phyloP scores from a whole-genome alignment of 2,329 filamentous ascomycete genomes.

The Talaromyces atroroseus region DNA sequence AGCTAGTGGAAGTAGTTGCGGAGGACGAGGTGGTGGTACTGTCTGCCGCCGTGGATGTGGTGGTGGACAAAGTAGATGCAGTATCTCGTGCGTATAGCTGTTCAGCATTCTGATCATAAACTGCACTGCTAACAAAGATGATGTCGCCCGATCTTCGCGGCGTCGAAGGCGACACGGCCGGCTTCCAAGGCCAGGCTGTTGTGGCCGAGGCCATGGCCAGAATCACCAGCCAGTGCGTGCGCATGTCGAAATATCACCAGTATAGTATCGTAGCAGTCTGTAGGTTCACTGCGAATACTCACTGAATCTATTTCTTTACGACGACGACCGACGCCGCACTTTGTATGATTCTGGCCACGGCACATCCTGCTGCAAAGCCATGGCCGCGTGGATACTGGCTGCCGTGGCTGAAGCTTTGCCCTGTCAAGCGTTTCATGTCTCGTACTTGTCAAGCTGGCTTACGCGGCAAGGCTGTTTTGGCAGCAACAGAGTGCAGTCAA shows the following conservation, averaged over 20 bases:
- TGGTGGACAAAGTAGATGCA: neutral
- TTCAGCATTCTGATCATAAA: neutral
- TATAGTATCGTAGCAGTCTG: neutral
- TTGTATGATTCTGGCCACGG: neutral
- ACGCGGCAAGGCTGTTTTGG: neutral
- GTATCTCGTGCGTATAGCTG: neutral
- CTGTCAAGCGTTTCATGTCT: too few relatives aligned
- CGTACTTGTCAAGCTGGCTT: too few relatives aligned
- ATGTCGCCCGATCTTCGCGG: neutral
- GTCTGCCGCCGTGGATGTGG: neutral
- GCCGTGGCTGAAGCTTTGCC: neutral
- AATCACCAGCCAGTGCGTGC: neutral
- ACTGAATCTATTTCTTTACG: neutral
- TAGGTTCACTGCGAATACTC: neutral
- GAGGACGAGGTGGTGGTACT: neutral
- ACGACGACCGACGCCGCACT: neutral
- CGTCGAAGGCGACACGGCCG: neutral
- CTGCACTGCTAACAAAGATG: neutral
- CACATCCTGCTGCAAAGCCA: neutral
- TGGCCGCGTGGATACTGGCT: conserved; percentile 3
- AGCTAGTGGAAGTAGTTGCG: neutral
- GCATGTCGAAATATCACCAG: neutral
- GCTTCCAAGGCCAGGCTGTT: neutral
- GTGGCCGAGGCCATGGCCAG: neutral
- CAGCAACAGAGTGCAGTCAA: too few relatives aligned